Evolutionary conservation across 2,329 filamentous ascomycete species (phyloP), one percentile per base, ranked within the genome.

Genomic region (Ceratocystis alfenasii): DNA sequence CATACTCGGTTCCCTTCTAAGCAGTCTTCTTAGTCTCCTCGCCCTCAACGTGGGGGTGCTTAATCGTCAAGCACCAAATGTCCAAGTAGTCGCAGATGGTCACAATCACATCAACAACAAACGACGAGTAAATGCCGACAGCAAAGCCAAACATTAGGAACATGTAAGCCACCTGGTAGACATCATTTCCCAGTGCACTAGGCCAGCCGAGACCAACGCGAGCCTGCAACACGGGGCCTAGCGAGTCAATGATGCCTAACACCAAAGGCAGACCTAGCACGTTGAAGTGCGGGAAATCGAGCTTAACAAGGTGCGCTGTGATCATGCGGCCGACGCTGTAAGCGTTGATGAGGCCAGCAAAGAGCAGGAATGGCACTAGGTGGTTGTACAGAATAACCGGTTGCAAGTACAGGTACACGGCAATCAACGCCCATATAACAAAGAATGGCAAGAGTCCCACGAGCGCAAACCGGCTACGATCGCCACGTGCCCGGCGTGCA

Each of bases 61-160:
- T 99, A 78, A 99, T 99, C 1, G 89, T 95, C 74, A 99, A 79
- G 74, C 94, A 99, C 90, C 91, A 97, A 70, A 99, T 99, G 74
- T 99, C 94, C 68, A 97, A 81, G 74, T 95, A 96, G 75, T 99
- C 94, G 77, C 94, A 99, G 71, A 99, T 97, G 36, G 90, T 95
- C 68, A 94, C 90, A 70, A 99, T 96, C 66, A 97, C 92, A 74
- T 97, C 94, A 41, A 95, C 89, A 66, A 97, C 90, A 74, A 99
- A 99, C 75, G 91, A 96, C 68, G 90, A 92, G 77, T 99, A 96
- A n/a, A 97, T 86, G 44, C 94, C 94, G 61, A 96, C 75, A 0
- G 88, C 88, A 67, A 90, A 78, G 28, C 94, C 94, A 28, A 97
- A 78, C 78, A 92, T 93, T 73, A 86, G 83, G 76, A 96, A 97